Conservation (phyloP, 1,139 yeast species). For the Pichia sp. region DNA sequence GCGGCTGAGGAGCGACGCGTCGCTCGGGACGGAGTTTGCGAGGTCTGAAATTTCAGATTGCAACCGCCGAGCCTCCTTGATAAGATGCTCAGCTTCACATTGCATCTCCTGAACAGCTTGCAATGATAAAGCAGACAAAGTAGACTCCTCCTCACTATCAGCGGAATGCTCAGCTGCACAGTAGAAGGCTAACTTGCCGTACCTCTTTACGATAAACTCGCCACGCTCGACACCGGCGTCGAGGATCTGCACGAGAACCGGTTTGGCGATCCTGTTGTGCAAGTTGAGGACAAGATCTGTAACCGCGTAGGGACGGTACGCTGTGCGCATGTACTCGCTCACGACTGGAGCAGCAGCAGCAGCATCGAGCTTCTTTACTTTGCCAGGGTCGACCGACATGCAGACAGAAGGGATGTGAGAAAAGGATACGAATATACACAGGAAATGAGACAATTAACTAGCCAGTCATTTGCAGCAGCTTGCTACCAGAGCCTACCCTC, state of each 20-base stretch:
- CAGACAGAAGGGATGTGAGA: background rate
- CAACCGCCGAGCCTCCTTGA: too few relatives aligned
- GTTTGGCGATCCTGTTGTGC: constrained; percentile 30
- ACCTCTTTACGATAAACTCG: constrained; percentile 29
- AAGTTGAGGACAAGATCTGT: constrained; percentile 34
- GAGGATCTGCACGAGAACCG: constrained; percentile 27
- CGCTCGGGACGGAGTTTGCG: too few relatives aligned
- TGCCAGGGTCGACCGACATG: constrained; percentile 6
- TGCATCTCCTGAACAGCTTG: background rate
- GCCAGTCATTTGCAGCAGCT: too few relatives aligned
- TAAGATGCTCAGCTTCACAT: background rate
- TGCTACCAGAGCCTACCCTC: too few relatives aligned
- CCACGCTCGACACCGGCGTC: constrained; percentile 27
- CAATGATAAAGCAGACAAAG: background rate
- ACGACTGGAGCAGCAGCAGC: constrained; percentile 15
- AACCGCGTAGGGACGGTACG: constrained; percentile 35
- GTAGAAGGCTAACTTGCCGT: constrained; percentile 34
- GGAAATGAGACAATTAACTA: background rate
- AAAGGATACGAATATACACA: background rate
- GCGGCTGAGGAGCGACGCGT: too few relatives aligned
- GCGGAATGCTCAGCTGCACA: constrained; percentile 17
- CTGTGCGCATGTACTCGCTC: constrained; percentile 29
- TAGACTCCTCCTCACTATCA: background rate
- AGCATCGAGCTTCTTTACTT: constrained; percentile 7
- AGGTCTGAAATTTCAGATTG: too few relatives aligned